Percentiles rank a stretch among this genome's conserved stretches.
These are phyloP conservation scores for Erysiphe neolycopersici DNA, from an alignment of 2,329 filamentous ascomycete species.

Conservation along the genomic window DNA sequence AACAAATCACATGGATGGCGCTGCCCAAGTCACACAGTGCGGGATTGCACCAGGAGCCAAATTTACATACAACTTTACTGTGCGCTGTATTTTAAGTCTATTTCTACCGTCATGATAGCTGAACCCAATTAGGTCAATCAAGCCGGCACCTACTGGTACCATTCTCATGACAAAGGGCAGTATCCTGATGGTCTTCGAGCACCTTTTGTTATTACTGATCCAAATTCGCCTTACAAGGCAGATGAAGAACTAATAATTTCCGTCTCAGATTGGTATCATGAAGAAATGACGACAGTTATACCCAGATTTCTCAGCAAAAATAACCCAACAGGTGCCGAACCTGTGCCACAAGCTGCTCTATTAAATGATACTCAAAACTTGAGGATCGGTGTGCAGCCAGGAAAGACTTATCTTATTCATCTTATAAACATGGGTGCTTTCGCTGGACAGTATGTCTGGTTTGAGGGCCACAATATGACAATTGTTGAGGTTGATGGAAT, in stretches of 20 bases:
- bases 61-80: slow-evolving; percentile 43
- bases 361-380: slow-evolving; percentile 44
- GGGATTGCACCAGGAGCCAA: slow-evolving; percentile 32
- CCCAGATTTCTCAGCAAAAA: slow-evolving; percentile 19
- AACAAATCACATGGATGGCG: slow-evolving; percentile 42
- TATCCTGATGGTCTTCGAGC: slow-evolving; percentile 32
- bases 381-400: slow-evolving; percentile 30
- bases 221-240: slow-evolving; percentile 21
- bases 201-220: slow-evolving; percentile 27
- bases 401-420: slow-evolving; percentile 46
- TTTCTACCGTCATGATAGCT: too few relatives aligned
- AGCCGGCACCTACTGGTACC: slow-evolving; percentile 57
- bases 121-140: slow-evolving; percentile 21
- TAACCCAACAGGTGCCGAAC: slow-evolving; percentile 25
- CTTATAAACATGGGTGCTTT: slow-evolving; percentile 52
- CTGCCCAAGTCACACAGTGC: slow-evolving; percentile 38
- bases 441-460: slow-evolving; percentile 37
- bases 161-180: slow-evolving; percentile 26
- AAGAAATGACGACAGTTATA: slow-evolving; percentile 21
- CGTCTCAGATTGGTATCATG: slow-evolving; percentile 33
- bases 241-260: slow-evolving; percentile 30
- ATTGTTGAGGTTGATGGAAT: slow-evolving; percentile 51
- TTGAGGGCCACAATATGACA: slow-evolving; percentile 37
- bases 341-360: slow-evolving; percentile 38
- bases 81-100: slow-evolving; percentile 10